Evolutionary conservation across 2,329 filamentous ascomycete species (phyloP), one percentile per base, ranked within the genome.

Genomic region (Trichoderma afroharzianum): DNA sequence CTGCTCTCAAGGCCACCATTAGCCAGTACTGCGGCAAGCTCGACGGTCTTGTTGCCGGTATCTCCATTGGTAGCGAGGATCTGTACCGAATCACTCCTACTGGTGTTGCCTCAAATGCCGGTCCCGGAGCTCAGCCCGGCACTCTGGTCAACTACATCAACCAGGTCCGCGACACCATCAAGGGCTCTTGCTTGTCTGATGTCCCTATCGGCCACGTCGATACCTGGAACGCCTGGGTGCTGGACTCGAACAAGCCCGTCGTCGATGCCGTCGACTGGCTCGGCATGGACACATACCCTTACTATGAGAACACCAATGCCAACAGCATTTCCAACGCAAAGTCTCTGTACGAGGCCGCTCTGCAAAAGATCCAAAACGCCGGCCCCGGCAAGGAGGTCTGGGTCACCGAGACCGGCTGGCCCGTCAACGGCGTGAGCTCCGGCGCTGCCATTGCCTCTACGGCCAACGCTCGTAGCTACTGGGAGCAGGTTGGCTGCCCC

Each of bases 401-500:
- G 93, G 87, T 97, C 74, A 96, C 94, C 32, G 94, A 97, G 86
- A 96, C 93, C 18, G 94, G 94, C 74, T 96, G 93, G 89, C 94
- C 94, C 63, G 89, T 94, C 68, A 89, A 86, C 76, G 94, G 94
- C 70, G 83, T 87, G 74, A 86, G 83, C 1, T 82, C 87, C 73
- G 90, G 90, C 75, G 79, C 88, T 63, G 93, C 89, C 53, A 86
- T 91, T 11, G 85, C 94, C 6, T 90, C 85, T 43, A 74, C 83
- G 36, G 83, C 86, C 68, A 95, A 95, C 78, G 93, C 94, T 57
- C 86, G 93, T 84, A 87, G 82, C n/a, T 97, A 89, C 87, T 97
- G 93, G 92, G 86, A 93, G 76, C 84, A 91, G 59, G 92, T 95
- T 67, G 92, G 90, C 67, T 97, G 94, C 86, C 84, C 87, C 70